Percentiles rank a stretch among this genome's conserved stretches.
These are phyloP conservation scores for Nephelium lappaceum DNA, from an alignment of 345 rosid species.

Conservation along the genomic window DNA sequence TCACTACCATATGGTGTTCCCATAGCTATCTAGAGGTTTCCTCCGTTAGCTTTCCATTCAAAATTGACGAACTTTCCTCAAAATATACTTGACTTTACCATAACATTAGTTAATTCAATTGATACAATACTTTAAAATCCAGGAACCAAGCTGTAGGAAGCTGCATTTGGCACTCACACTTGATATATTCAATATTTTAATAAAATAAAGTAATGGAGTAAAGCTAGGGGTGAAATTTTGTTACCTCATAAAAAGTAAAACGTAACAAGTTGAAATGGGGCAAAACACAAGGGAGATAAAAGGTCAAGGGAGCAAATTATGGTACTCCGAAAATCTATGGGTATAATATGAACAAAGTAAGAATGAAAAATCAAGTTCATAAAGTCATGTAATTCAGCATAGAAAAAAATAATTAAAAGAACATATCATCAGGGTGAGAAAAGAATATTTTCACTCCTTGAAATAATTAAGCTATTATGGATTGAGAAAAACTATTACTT, in stretches of 20 bases:
- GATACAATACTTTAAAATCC: background rate
- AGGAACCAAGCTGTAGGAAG: background rate
- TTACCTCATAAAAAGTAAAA: background rate
- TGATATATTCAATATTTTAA: background rate
- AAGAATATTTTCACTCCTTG: background rate
- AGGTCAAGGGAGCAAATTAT: background rate
- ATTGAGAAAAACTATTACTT: constrained; percentile 28
- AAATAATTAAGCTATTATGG: background rate
- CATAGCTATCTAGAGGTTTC: background rate
- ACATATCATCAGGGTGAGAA: background rate
- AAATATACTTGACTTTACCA: background rate
- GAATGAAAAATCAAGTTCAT: background rate
- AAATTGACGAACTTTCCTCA: background rate
- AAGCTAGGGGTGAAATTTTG: background rate
- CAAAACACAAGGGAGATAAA: background rate
- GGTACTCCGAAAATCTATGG: background rate
- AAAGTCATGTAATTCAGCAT: background rate
- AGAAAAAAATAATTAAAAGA: background rate
- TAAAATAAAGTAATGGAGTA: background rate
- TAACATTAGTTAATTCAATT: background rate
- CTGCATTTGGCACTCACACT: constrained; percentile 2
- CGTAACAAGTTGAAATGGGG: background rate
- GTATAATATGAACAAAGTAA: background rate
- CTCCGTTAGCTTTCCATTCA: background rate
- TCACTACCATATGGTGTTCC: background rate